These are phyloP conservation scores for Pilatotrama ljubarskyi DNA, from an alignment of 768 basidiomycete species.

Conservation along the genomic window DNA sequence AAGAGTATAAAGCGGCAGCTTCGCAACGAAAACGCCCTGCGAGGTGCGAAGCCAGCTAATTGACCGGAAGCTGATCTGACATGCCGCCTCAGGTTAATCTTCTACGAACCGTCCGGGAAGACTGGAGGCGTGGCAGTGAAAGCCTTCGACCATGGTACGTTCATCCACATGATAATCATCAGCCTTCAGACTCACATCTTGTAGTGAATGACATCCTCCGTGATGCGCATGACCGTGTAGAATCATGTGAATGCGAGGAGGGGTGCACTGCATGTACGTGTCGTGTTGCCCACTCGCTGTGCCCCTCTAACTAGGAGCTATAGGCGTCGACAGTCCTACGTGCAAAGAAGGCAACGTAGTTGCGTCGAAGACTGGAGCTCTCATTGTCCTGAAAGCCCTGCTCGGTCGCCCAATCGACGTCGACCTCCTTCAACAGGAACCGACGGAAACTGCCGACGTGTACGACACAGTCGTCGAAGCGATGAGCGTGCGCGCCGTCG, in stretches of 20 bases:
- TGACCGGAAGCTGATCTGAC: not conserved
- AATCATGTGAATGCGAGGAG: slow-evolving; percentile 61
- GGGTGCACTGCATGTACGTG: slow-evolving; percentile 72
- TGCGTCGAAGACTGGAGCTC: slow-evolving; percentile 73
- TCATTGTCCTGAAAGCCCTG: slow-evolving; percentile 61
- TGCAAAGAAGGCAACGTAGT: slow-evolving; percentile 78
- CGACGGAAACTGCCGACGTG: slow-evolving; percentile 23
- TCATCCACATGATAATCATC: not conserved
- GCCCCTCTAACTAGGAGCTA: not conserved
- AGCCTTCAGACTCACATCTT: not conserved
- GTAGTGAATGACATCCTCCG: slow-evolving; percentile 56
- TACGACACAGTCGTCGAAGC: slow-evolving; percentile 59
- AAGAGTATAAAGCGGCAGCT: slow-evolving; percentile 59
- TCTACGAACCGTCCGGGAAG: slow-evolving; percentile 73
- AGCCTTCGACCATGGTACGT: slow-evolving; percentile 78
- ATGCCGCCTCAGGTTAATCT: slow-evolving; percentile 57
- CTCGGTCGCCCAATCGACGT: slow-evolving; percentile 45
- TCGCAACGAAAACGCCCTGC: slow-evolving; percentile 68
- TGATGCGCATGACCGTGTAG: slow-evolving; percentile 57
- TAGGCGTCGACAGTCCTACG: slow-evolving; percentile 64
- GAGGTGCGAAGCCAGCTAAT: slow-evolving; percentile 39
- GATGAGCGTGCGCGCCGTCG: slow-evolving; percentile 43
- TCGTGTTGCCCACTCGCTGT: not conserved
- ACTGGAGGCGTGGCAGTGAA: slow-evolving; percentile 73
- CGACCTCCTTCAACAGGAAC: slow-evolving; percentile 33